phyloP scores from a whole-genome alignment of 2,329 filamentous ascomycete genomes.

The Exserohilum rostratum region DNA sequence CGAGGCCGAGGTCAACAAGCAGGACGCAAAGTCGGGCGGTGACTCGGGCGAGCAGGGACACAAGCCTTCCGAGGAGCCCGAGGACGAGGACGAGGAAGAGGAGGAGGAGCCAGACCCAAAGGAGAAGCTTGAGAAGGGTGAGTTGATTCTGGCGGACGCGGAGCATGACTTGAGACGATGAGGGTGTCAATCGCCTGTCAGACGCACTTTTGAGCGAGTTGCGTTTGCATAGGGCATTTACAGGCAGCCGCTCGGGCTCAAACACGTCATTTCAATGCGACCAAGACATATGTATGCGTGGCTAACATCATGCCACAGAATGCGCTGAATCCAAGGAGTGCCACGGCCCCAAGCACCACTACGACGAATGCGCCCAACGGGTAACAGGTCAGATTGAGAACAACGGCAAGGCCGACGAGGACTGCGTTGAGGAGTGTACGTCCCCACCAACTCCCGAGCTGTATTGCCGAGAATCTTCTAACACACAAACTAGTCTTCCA shows the following conservation, averaged over 20 bases:
- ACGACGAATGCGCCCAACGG: constrained; percentile 95
- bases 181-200: not conserved
- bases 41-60: constrained; percentile 57
- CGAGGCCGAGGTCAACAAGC: constrained; percentile 53
- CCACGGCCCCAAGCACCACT: constrained; percentile 92
- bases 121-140: constrained; percentile 89
- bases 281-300: not conserved
- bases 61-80: constrained; percentile 58
- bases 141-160: constrained; percentile 52
- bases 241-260: not conserved
- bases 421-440: constrained; percentile 99
- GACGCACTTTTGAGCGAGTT: too few relatives aligned
- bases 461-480: constrained; percentile 2
- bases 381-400: constrained; percentile 75
- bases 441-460: constrained; percentile 28
- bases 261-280: not conserved
- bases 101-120: constrained; percentile 86
- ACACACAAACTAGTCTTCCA: constrained; percentile 82
- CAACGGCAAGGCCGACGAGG: constrained; percentile 80
- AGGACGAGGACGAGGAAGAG: constrained; percentile 78
- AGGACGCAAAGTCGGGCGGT: constrained; percentile 48
- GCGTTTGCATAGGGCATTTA: not conserved
- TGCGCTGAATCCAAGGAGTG: constrained; percentile 88
- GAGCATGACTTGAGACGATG: not conserved
- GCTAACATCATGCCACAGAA: constrained; percentile 62